A percentile compares a stretch with the other conserved stretches of the same genome.
Conservation (phyloP, 805 yeast genomes). For the Torulaspora franciscae region DNA sequence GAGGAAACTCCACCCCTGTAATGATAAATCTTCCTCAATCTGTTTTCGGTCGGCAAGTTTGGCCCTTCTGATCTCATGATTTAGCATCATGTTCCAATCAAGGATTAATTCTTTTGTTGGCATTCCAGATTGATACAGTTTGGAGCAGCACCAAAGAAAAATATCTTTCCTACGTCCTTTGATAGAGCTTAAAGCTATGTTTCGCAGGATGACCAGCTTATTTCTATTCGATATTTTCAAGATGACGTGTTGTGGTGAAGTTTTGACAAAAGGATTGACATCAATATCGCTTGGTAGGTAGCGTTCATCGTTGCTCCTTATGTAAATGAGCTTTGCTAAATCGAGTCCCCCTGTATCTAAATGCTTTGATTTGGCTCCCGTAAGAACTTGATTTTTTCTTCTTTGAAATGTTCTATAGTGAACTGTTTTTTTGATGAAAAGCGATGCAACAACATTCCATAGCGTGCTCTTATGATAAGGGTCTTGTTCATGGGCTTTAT, state of each 20-base stretch:
- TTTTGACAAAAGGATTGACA: constrained; percentile 24
- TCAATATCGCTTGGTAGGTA: not conserved
- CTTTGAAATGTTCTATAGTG: constrained; percentile 10
- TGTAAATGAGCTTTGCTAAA: constrained; percentile 22
- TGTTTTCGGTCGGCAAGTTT: constrained; percentile 3
- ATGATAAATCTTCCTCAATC: constrained; percentile 9
- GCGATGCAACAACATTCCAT: constrained; percentile 26
- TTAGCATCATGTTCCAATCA: constrained; percentile 25
- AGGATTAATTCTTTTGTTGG: constrained; percentile 22
- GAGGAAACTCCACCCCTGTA: constrained; percentile 12
- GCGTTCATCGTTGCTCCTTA: constrained; percentile 11
- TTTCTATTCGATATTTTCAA: constrained; percentile 23
- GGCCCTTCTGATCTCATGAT: constrained; percentile 20
- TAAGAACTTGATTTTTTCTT: not conserved
- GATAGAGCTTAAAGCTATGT: constrained; percentile 23
- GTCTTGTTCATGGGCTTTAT: constrained; percentile 23
- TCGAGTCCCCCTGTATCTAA: constrained; percentile 16
- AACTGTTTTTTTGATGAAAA: constrained; percentile 23
- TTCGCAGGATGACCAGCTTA: constrained; percentile 23
- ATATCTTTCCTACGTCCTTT: constrained; percentile 19
- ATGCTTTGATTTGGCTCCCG: constrained; percentile 11
- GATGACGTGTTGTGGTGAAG: constrained; percentile 17
- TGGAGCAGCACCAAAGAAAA: constrained; percentile 28
- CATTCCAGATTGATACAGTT: constrained; percentile 22
- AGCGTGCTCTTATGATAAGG: constrained; percentile 19